These are phyloP conservation scores for Cytidiella melzeri DNA, from an alignment of 768 basidiomycete species.

Conservation along the genomic window DNA sequence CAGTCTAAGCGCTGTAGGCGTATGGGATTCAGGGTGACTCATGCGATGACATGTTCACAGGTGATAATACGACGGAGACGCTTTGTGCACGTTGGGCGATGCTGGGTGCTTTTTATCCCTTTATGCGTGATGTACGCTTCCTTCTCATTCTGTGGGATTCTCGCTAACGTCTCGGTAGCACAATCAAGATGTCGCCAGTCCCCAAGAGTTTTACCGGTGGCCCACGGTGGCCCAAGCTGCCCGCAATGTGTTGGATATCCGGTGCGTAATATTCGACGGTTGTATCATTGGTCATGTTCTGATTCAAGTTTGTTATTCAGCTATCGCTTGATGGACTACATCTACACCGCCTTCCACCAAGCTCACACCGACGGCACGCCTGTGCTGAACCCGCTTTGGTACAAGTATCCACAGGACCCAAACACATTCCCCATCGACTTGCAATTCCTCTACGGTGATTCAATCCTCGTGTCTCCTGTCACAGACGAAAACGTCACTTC, in stretches of 20 bases:
- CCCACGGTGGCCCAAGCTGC: constrained; percentile 50
- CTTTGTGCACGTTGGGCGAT: constrained; percentile 74
- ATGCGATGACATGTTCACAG: constrained; percentile 22
- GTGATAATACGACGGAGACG: constrained; percentile 56
- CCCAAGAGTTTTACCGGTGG: constrained; percentile 70
- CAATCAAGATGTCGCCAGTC: constrained; percentile 43
- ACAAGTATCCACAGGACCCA: constrained; percentile 58
- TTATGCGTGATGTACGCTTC: constrained; percentile 63
- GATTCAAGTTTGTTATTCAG: constrained; percentile 29
- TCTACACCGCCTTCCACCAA: constrained; percentile 65
- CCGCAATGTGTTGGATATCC: constrained; percentile 51
- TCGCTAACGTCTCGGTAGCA: constrained; percentile 32
- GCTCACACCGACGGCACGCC: constrained; percentile 56
- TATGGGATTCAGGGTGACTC: background rate
- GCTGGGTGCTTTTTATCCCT: constrained; percentile 73
- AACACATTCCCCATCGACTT: constrained; percentile 55
- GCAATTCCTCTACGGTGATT: constrained; percentile 66
- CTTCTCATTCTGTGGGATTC: constrained; percentile 10
- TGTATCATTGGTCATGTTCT: background rate
- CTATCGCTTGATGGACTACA: constrained; percentile 64
- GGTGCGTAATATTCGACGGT: constrained; percentile 39
- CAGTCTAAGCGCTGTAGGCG: no score
- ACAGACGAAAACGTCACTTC: constrained; percentile 53
- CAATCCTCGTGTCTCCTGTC: constrained; percentile 64
- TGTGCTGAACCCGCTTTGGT: constrained; percentile 59